phyloP scores from a whole-genome alignment of 2,329 filamentous ascomycete species.

The Fusarium xyrophilum region DNA sequence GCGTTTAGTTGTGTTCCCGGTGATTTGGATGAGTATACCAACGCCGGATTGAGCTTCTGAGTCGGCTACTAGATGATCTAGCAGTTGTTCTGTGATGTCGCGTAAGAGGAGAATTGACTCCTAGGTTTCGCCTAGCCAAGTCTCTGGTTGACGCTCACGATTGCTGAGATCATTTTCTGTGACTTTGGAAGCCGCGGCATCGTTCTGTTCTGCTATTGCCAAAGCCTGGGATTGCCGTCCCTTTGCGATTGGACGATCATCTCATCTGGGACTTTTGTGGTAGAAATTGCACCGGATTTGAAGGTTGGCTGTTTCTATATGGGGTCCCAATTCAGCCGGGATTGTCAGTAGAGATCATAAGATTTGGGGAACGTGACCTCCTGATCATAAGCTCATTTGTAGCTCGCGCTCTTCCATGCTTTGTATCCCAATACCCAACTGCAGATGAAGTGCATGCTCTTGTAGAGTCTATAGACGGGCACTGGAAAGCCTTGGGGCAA shows the following conservation, averaged over 20 bases:
- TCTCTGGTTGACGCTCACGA: background rate
- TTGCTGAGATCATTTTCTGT: rapidly evolving
- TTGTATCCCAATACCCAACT: background rate
- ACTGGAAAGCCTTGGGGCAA: background rate
- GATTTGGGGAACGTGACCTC: background rate
- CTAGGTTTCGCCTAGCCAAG: background rate
- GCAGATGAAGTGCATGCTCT: background rate
- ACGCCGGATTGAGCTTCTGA: background rate
- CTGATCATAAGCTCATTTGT: background rate
- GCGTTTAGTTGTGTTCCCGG: background rate
- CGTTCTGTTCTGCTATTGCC: background rate
- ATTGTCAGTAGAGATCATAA: background rate
- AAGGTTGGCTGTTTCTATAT: background rate
- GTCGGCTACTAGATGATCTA: background rate
- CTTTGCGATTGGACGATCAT: rapidly evolving
- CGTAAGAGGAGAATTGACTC: background rate
- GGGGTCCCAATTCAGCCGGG: background rate
- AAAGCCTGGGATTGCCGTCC: background rate
- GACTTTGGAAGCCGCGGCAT: rapidly evolving
- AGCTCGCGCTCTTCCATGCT: background rate
- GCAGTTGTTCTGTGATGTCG: background rate
- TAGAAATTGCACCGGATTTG: background rate
- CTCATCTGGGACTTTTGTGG: background rate
- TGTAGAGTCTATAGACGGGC: too few relatives aligned
- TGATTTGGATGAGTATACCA: background rate